Conservation (phyloP, 371 early-diverging fungal genomes). For the Mortierella sp. region DNA sequence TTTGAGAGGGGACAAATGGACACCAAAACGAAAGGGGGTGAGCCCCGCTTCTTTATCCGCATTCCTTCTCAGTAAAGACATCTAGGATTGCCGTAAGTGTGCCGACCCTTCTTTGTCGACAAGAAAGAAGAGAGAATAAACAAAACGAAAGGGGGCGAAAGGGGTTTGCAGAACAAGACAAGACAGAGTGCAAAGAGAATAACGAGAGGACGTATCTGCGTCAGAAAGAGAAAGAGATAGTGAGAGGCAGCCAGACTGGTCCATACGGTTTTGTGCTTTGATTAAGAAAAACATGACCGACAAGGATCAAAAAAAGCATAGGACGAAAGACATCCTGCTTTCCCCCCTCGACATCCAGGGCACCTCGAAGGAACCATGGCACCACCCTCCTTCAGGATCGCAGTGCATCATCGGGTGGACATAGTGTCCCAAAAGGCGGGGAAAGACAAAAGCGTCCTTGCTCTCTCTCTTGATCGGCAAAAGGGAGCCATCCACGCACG, state of each 20-base stretch:
- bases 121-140: background rate
- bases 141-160: background rate
- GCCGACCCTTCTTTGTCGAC: conserved; percentile 4
- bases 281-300: background rate
- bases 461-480: background rate
- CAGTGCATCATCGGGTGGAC: background rate
- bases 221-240: too few species aligned
- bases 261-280: too few species aligned
- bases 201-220: too few species aligned
- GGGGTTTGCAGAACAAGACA: background rate
- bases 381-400: background rate
- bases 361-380: too few species aligned
- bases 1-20: conserved; percentile 2
- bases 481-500: too few species aligned
- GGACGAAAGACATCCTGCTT: background rate
- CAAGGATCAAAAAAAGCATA: background rate
- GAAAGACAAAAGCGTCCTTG: background rate
- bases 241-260: background rate
- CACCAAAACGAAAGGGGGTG: conserved; percentile 7
- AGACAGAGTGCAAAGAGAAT: background rate
- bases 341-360: background rate
- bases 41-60: conserved; percentile 10
- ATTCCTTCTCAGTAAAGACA: background rate
- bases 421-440: background rate
- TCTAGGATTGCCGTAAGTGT: background rate